phyloP scores from a whole-genome alignment of 306 rosid species.

The Vigna trinervia region DNA sequence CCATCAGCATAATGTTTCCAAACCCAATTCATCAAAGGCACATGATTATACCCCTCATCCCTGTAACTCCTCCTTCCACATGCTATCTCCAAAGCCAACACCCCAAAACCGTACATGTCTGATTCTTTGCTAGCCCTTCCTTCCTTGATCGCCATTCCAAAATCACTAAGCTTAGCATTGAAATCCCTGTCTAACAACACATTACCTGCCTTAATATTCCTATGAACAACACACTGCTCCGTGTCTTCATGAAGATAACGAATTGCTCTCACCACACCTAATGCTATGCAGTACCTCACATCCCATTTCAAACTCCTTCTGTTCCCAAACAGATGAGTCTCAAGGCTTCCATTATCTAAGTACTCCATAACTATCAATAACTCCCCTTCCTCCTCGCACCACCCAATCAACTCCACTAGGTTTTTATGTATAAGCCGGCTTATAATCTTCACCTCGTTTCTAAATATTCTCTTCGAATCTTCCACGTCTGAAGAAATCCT shows the following conservation, averaged over 20 bases:
- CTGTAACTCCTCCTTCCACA: constrained; percentile 52
- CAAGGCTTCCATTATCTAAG: constrained; percentile 57
- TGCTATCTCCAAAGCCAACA: constrained; percentile 52
- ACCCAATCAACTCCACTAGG: constrained; percentile 55
- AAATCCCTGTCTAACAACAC: constrained; percentile 15
- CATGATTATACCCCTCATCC: neutral
- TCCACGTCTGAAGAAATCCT: neutral
- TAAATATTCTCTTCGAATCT: constrained; percentile 1
- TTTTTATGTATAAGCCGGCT: constrained; percentile 42
- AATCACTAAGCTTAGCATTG: neutral
- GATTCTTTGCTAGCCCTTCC: constrained; percentile 32
- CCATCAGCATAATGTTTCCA: constrained; percentile 44
- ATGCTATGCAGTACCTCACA: constrained; percentile 21
- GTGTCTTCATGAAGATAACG: neutral
- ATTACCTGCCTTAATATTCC: neutral
- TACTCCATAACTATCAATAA: constrained; percentile 34
- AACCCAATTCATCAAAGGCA: constrained; percentile 33
- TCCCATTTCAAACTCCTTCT: constrained; percentile 41
- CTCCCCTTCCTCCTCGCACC: constrained; percentile 54
- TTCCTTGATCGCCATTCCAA: neutral
- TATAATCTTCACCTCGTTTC: constrained; percentile 24
- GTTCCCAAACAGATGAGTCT: neutral
- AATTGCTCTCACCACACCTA: neutral
- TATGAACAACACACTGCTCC: neutral
- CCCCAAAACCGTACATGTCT: neutral